Evolutionary conservation across 441 rosid genomes (phyloP), one percentile per base, ranked within the genome.

Genomic region (Pelargonium cotyledonis): DNA sequence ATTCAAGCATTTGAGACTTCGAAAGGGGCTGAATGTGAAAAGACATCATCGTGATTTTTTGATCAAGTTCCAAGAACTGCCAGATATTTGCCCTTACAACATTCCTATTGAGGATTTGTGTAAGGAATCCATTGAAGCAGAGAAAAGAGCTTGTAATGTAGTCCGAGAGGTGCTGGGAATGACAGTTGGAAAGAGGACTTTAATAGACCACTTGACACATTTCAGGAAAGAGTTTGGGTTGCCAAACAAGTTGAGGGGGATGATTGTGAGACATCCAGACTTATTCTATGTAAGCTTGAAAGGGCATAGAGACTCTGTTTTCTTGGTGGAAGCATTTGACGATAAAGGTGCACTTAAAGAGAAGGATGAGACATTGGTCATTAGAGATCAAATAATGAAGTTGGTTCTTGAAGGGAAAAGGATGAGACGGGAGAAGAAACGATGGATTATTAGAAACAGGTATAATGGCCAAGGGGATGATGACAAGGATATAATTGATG

Each of bases 191-290:
- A 90, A 82, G 80, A 84, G 87, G 73, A 90, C 95, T 65, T 75
- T 93, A 65, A 74, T 90, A 14, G 97, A 93, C 68, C 96, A 93
- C 75, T 77, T 92, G 83, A 86, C 96, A 14, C 96, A 89, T 76
- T 90, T 93, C 77, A 84, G 96, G 81, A 88, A 86, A 40, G 98
- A 93, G 66, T 90, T 90, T 46, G 80, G 81, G 31, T 81, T 92
- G 5, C 79, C 97, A 11, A 89, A 90, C 67, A 85, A 89, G 83
- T 58, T 88, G 81, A 85, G 94, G 80, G 84, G 80, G 1, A 78
- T 93, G 93, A 74, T 90, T 35, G 73, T 83, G 68, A 85, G 98
- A 72, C 98, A 90, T 72, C 95, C 95, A 1, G 97, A 91, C 73
- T 66, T 91, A 57, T 91, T 93, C 81, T 90, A 93, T 29, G 86